Percentiles rank a stretch among this genome's conserved stretches.
Conservation (phyloP, 2,329 filamentous ascomycete genomes). For the Hymenoscyphus salicellus region DNA sequence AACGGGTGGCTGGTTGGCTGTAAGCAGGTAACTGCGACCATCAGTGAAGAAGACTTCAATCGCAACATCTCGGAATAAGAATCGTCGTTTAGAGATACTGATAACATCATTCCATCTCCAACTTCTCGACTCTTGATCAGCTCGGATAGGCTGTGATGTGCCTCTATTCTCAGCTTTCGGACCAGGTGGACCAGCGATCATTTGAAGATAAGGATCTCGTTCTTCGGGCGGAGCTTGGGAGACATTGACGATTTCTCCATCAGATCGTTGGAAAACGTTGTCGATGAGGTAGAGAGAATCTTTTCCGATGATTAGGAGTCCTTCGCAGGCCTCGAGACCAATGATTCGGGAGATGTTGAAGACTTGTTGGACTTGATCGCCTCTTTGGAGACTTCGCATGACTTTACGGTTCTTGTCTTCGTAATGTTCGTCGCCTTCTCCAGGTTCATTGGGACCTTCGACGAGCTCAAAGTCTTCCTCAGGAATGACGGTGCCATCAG, state of each 20-base stretch:
- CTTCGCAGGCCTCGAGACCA: slow-evolving; percentile 89
- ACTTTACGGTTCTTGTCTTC: slow-evolving; percentile 99
- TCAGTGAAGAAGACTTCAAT: slow-evolving; percentile 98
- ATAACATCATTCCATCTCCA: slow-evolving; percentile 96
- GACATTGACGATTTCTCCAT: slow-evolving; percentile 95
- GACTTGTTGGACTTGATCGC: slow-evolving; percentile 87
- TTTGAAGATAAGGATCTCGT: slow-evolving; percentile 89
- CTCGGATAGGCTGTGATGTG: slow-evolving; percentile 48
- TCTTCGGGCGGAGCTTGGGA: slow-evolving; percentile 91
- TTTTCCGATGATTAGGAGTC: slow-evolving; percentile 88
- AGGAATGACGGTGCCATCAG: slow-evolving; percentile 28
- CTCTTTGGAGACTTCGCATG: slow-evolving; percentile 86
- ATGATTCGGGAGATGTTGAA: slow-evolving; percentile 95
- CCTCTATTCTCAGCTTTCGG: slow-evolving; percentile 60
- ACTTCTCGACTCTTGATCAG: slow-evolving; percentile 77
- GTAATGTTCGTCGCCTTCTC: slow-evolving; percentile 71
- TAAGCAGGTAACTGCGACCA: slow-evolving; percentile 89
- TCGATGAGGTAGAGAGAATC: slow-evolving; percentile 92
- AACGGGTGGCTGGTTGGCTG: slow-evolving; percentile 68
- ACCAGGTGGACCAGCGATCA: slow-evolving; percentile 78
- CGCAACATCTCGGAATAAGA: slow-evolving; percentile 90
- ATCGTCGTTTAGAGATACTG: slow-evolving; percentile 91
- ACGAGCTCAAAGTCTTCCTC: slow-evolving; percentile 97
- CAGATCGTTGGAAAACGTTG: slow-evolving; percentile 90
- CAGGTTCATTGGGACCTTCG: slow-evolving; percentile 85